Evolutionary conservation across 441 rosid species (phyloP), one percentile per base, ranked within the genome.

Genomic region (Oxalis stricta): DNA sequence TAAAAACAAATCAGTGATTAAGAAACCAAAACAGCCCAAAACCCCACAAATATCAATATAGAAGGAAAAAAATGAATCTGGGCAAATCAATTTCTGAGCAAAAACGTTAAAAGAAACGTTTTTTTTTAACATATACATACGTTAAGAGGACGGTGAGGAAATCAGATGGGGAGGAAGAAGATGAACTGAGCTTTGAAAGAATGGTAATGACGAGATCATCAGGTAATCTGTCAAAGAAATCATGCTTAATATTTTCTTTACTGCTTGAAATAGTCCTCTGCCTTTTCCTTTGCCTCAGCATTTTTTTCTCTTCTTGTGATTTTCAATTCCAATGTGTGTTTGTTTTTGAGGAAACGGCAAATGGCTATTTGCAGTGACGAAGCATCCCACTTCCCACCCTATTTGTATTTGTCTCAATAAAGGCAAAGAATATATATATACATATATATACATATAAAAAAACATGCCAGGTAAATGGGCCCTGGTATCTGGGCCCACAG

Each of bases 181-280:
- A 58, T 41, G 81, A 65, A 44, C 60, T 48, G 47, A 87, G 94
- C 59, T 61, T 74, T 52, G 57, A 31, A 48, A 87, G 75, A 42
- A 87, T 54, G 46, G 46, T 58, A 52, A 80, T 52, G 14, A 83
- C 63, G 40, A 87, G 74, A 63, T 87, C 96, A 36, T 83, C 94
- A 0, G 73, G 94, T 10, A 87, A 45, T n/a, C 52, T 40, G 18
- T 83, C 86, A 43, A 87, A 74, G 26, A 59, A 44, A 58, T 73
- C 71, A 3, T n/a, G n/a, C n/a, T n/a, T n/a, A 70, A 41, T 16
- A 45, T 47, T 2, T 30, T 20, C 1, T n/a, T 30, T 7, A 39
- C 20, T 38, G n/a, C 23, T 14, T 24, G 39, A 7, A 44, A 41
- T n/a, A 18, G 44, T 22, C 43, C 42, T 75, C 9, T 7, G 68